Conservation (phyloP, 116 monocot genomes). For the Cymodocea nodosa region DNA sequence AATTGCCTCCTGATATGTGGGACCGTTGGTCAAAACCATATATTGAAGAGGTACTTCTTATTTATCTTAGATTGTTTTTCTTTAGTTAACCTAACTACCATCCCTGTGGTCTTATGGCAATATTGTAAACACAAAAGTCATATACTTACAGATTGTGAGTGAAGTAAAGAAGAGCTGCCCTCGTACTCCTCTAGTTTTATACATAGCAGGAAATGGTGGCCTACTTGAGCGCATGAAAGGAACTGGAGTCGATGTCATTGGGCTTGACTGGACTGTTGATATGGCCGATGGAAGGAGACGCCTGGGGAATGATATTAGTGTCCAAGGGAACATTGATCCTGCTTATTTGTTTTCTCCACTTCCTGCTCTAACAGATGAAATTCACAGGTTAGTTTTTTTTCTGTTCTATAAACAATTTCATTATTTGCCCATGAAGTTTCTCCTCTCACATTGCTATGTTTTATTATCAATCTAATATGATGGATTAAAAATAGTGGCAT, state of each 20-base stretch:
- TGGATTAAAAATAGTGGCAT: no score
- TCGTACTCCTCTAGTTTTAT: slow-evolving; percentile 65
- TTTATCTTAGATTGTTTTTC: not conserved
- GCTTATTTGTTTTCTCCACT: slow-evolving; percentile 78
- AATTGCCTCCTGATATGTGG: slow-evolving; percentile 85
- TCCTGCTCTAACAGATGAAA: slow-evolving; percentile 68
- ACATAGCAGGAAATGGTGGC: slow-evolving; percentile 85
- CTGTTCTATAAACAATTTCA: not conserved
- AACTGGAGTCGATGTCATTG: slow-evolving; percentile 81
- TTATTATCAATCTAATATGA: no score
- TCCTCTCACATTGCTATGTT: no score
- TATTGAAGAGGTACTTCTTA: slow-evolving; percentile 55
- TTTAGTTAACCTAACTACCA: not conserved
- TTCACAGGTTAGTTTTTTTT: slow-evolving; percentile 38
- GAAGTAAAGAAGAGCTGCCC: slow-evolving; percentile 57
- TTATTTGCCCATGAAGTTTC: no score
- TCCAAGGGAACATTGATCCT: slow-evolving; percentile 94
- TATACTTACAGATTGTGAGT: slow-evolving; percentile 57
- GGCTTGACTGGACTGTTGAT: slow-evolving; percentile 95
- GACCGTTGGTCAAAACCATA: slow-evolving; percentile 91
- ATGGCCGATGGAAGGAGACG: slow-evolving; percentile 89
- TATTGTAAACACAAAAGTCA: not conserved
- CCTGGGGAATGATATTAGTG: slow-evolving; percentile 43
- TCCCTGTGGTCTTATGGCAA: not conserved
- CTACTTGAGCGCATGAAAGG: slow-evolving; percentile 74